Evolutionary conservation across 1,139 yeast species (phyloP), one percentile per base, ranked within the genome.

Genomic region (Ogataea hybrid): DNA sequence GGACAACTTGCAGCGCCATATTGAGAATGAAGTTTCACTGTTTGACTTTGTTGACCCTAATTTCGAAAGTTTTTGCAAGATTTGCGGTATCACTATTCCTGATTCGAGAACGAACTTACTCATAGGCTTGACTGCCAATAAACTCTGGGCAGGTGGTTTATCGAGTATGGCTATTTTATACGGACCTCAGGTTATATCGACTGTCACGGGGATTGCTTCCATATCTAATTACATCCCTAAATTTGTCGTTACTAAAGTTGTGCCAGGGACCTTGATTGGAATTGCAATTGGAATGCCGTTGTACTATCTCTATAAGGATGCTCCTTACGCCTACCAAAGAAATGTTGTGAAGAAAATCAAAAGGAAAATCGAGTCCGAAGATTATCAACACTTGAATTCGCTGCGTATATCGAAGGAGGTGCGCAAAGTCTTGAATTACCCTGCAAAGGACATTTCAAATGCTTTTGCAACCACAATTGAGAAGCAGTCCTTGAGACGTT

Each of bases 291-390:
- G 60, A 6, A 32, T 81, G 22, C 77, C 89, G 0, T 66, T 79
- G 1, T 81, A 81, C 32, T 88, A 86, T 56, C 62, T 89, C 47
- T 67, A 88, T 10, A 70, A 72, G 43, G 98, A 92, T 61, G 79
- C 94, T 14, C 97, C 97, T 2, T 77, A 84, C 53, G 96, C 97
- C 0, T 77, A 87, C 55, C 95, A 96, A 18, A 72, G 89, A 53
- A 89, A 89, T 45, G 74, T 89, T 47, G 88, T 95, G 0, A 70
- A 73, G 41, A 88, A 85, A 62, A 77, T 90, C 51, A 77, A 75
- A 49, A 60, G 59, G 7, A 85, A 84, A 54, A 69, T 92, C 28
- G 68, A 71, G 28, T 77, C 74, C 16, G 64, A 81, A 55, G 96
- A 89, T 47, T 92, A 88, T 56, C 80, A 85, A 9, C 94, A 85